phyloP scores from a whole-genome alignment of 148 eudicot genomes.

The Cornus kousa region DNA sequence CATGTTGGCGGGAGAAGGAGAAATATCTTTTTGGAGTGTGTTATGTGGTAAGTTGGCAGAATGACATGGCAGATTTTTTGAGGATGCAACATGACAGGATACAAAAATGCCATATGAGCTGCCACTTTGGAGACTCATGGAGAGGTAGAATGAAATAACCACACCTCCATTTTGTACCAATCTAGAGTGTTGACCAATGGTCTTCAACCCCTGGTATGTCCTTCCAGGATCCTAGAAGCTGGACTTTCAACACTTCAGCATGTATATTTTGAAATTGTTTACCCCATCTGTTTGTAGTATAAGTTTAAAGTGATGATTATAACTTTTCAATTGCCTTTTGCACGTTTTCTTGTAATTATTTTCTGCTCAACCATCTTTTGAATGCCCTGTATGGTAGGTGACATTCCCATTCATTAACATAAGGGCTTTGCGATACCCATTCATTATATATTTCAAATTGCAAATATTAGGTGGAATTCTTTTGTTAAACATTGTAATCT shows the following conservation, averaged over 20 bases:
- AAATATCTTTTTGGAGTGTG: too few species aligned
- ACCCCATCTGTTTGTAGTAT: not conserved
- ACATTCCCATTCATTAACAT: not conserved
- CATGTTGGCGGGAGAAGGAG: too few species aligned
- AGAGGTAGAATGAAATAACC: too few species aligned
- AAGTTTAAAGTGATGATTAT: not conserved
- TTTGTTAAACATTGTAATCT: not conserved
- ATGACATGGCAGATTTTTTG: too few species aligned
- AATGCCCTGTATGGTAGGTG: not conserved
- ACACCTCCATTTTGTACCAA: too few species aligned
- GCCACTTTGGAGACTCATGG: too few species aligned
- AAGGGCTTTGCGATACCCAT: not conserved
- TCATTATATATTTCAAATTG: not conserved
- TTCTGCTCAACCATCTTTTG: not conserved
- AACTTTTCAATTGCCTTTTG: not conserved
- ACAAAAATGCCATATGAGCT: too few species aligned
- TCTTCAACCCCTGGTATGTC: too few species aligned
- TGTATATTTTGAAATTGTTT: not conserved
- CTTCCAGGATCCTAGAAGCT: too few species aligned
- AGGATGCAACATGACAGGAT: too few species aligned
- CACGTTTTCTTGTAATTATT: not conserved
- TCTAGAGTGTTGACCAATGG: too few species aligned
- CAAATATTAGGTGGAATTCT: not conserved
- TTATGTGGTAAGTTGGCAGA: too few species aligned
- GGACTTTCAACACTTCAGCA: not conserved